Percentiles rank a stretch among this genome's conserved stretches.
phyloP scores from a whole-genome alignment of 2,329 filamentous ascomycete species.

The Diplodia seriata region DNA sequence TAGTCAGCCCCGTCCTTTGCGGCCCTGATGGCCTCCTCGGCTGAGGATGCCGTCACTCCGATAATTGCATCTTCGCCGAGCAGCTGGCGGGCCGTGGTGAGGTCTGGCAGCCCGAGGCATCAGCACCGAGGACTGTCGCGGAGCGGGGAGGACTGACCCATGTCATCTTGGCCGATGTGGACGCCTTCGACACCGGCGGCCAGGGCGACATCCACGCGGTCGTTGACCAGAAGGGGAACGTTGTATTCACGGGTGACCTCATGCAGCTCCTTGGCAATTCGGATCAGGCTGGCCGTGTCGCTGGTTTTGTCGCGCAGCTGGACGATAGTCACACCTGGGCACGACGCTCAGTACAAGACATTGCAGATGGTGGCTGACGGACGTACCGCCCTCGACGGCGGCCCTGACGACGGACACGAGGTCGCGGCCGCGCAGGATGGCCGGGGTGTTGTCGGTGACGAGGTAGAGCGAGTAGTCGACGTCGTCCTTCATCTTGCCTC shows the following conservation, averaged over 20 bases:
- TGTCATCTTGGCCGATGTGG: constrained; percentile 94
- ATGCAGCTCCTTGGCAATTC: constrained; percentile 75
- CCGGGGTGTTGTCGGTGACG: constrained; percentile 90
- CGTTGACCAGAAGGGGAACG: constrained; percentile 89
- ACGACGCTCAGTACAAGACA: constrained; percentile 18
- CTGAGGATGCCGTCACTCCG: constrained; percentile 81
- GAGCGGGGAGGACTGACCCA: constrained; percentile 59
- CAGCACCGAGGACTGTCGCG: not conserved
- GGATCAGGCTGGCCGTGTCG: constrained; percentile 74
- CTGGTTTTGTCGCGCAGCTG: constrained; percentile 90
- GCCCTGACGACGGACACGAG: constrained; percentile 76
- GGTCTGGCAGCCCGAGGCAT: constrained; percentile 51
- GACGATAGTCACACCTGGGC: constrained; percentile 73
- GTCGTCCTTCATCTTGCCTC: constrained; percentile 7
- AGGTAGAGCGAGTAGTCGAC: constrained; percentile 86
- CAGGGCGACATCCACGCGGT: constrained; percentile 86
- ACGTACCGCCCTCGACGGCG: constrained; percentile 73
- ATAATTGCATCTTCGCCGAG: constrained; percentile 82
- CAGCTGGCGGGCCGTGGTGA: constrained; percentile 70
- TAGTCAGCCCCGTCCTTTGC: constrained; percentile 84
- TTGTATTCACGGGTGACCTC: constrained; percentile 68
- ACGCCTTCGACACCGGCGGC: constrained; percentile 89
- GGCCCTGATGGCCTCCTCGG: constrained; percentile 75
- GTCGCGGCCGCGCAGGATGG: constrained; percentile 75
- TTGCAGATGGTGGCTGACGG: constrained; percentile 34